These are phyloP conservation scores for Xerocomus potaroensis DNA, from an alignment of 768 basidiomycete genomes.

Conservation along the genomic window DNA sequence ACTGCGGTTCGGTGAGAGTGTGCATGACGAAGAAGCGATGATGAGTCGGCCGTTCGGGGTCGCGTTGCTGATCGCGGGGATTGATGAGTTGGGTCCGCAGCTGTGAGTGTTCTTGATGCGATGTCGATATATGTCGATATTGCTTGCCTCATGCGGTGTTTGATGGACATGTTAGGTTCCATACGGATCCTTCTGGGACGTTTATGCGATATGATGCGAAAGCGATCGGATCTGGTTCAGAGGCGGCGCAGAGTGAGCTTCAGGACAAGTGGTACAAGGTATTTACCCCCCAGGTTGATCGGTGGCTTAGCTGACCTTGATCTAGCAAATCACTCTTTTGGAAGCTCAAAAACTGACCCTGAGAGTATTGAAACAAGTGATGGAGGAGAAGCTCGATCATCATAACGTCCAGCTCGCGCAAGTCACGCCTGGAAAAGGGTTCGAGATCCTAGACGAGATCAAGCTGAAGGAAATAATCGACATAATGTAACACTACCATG, in stretches of 20 bases:
- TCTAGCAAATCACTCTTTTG: constrained; percentile 84
- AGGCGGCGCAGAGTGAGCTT: constrained; percentile 94
- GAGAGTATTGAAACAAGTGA: constrained; percentile 94
- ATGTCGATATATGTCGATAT: neutral
- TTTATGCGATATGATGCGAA: constrained; percentile 97
- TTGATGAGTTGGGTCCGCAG: constrained; percentile 94
- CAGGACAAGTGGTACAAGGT: constrained; percentile 98
- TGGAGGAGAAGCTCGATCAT: constrained; percentile 99
- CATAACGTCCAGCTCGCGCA: constrained; percentile 98
- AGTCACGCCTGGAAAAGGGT: constrained; percentile 83
- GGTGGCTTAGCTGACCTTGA: constrained; percentile 5
- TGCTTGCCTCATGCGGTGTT: neutral
- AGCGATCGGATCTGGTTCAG: constrained; percentile 96
- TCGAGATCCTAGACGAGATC: constrained; percentile 81
- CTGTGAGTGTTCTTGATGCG: constrained; percentile 52
- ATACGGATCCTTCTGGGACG: constrained; percentile 98
- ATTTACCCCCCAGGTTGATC: constrained; percentile 7
- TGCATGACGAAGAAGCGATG: constrained; percentile 97
- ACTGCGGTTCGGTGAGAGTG: constrained; percentile 95
- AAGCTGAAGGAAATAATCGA: constrained; percentile 83
- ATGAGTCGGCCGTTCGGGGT: constrained; percentile 99
- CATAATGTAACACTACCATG: constrained; percentile 51
- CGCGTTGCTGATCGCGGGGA: constrained; percentile 93
- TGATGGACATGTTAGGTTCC: constrained; percentile 55
- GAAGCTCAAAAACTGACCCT: constrained; percentile 87